Base-by-base conservation (phyloP, 208 protist genomes). In the Crithidia bombi region DNA sequence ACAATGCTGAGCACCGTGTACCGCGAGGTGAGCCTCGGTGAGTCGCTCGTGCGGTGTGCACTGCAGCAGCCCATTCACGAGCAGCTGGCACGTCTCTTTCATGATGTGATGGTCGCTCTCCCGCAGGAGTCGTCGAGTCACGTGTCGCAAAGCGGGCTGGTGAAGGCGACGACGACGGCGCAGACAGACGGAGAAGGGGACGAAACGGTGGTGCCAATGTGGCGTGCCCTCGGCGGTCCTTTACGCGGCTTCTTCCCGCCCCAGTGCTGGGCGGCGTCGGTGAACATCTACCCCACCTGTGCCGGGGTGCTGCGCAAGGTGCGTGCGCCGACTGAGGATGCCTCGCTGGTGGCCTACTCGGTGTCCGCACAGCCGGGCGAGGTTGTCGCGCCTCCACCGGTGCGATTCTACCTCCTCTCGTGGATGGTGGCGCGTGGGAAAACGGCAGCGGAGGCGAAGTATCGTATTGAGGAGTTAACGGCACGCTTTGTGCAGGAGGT, bases 1-100 rank as follows among this genome's bases (percentile, higher is more conserved):
- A 73, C 44, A 19, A 89, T 94, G 81, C 17, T 92, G 15, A 64
- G 32, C 3, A 90, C 79, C 1, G 76, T 80, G n/a, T 92, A 86
- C 63, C 71, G 81, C 14, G 85, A 80, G 23, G 15, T 92, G 25
- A 75, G 86, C 41, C 72, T 94, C 0, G 89, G 86, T 15, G 86
- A 92, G 72, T 72, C 75, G n/a, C 50, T 90, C 2, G 85, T 89
- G 50, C 85, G 89, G 7, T 89, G 85, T 66, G 85, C 86, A 26
- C 68, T 92, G 43, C 75, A 77, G 25, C 56, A 83, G 15, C 69
- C 83, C 3, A 71, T 92, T 12, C 23, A 12, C 2, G 71, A 69
- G 36, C 80, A 89, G 46, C 64, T 92, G 1, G 50, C 49, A 1
- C 23, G 59, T 0, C 74, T 85, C 43, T 91, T 80, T 56, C 85